Conservation (phyloP, 345 rosid species). For the Arabis alpina region DNA sequence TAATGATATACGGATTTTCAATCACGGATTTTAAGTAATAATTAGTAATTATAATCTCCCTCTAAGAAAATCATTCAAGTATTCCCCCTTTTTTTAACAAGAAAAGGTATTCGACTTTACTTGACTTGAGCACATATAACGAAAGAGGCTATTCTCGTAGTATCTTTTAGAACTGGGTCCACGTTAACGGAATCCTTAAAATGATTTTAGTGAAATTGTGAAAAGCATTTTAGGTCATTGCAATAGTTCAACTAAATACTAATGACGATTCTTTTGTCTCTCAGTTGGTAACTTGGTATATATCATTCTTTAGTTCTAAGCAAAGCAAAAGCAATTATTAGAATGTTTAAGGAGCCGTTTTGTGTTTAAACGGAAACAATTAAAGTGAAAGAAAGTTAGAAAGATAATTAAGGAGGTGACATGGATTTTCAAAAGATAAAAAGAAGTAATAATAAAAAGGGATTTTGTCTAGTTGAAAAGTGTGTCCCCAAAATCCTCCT, state of each 20-base stretch:
- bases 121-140: constrained; percentile 24
- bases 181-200: constrained; percentile 16
- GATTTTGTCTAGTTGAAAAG: constrained; percentile 46
- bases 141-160: constrained; percentile 11
- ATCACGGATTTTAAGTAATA: constrained; percentile 16
- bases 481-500: constrained; percentile 36
- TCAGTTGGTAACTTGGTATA: no score
- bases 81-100: neutral
- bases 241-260: neutral
- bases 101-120: constrained; percentile 39
- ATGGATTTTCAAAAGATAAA: constrained; percentile 37
- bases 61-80: neutral
- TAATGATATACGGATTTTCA: neutral
- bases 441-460: constrained; percentile 44
- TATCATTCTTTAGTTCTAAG: constrained; percentile 38
- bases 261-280: no score
- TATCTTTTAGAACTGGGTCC: constrained; percentile 36
- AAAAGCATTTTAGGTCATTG: neutral
- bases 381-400: constrained; percentile 21
- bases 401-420: constrained; percentile 34
- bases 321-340: constrained; percentile 38
- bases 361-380: constrained; percentile 28
- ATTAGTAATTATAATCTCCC: neutral
- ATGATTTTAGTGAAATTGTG: constrained; percentile 4
- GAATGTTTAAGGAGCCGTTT: constrained; percentile 23